Base-by-base conservation (phyloP, 352 stramenopile species). In the Globisporangium ultimum region DNA sequence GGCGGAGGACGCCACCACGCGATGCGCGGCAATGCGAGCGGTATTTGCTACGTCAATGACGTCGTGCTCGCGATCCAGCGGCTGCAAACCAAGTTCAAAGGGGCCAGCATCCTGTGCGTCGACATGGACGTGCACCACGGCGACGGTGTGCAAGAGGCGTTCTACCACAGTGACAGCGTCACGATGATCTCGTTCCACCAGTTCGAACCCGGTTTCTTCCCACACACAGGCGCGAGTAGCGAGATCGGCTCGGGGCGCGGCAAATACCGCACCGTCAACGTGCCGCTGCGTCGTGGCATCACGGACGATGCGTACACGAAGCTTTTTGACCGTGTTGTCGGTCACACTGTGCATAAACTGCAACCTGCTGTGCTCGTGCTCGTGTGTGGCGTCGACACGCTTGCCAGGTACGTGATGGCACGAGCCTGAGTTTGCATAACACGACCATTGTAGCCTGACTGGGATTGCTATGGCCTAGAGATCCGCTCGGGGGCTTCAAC, bases 11-110 rank as follows among this genome's bases (percentile, higher is more conserved):
- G 78, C 5, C 81, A 91, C 60, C 81, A 91, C 53, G 76, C 81
- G 10, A 84, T 84, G 58, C 66, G 66, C 15, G 65, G 55, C 48
- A 65, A 74, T 28, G 81, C 78, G n/a, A 84, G 75, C 42, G 81
- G 81, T 7, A 89, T 89, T 60, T 91, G 81, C 58, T 91, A 88
- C 58, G 75, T 89, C 21, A 89, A 89, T 53, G 81, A 91, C 54
- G 63, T 87, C n/a, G 81, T 87, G 5, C 61, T 91, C 2, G 75
- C 61, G 2, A 70, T 79, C 22, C 65, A 80, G 34, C 41, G 55
- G 8, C 60, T 83, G 13, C 55, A 76, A 13, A 11, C 20, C 22
- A 54, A 18, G 50, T 17, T 34, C 20, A 14, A 58, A 1, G 43
- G 22, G 15, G 15, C 15, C 11, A 60, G 64, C 12, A 73, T 89